Evolutionary conservation across 2,329 filamentous ascomycete species (phyloP), one percentile per base, ranked within the genome.

Genomic region (Colletotrichum acutatum): DNA sequence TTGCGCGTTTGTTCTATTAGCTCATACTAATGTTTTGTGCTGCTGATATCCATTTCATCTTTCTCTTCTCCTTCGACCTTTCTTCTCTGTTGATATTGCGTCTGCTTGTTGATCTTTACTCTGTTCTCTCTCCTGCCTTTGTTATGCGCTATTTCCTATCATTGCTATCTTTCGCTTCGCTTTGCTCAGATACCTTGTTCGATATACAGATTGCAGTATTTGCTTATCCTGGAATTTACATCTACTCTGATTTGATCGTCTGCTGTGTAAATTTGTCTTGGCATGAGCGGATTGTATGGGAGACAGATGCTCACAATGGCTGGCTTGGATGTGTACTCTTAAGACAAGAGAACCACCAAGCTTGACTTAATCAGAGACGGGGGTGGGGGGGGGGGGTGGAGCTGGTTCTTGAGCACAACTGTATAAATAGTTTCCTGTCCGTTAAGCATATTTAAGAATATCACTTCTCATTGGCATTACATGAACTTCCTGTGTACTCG

Each of bases 171-270:
- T 69, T 78, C 65, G 67, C 71, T 74, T 75, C 66, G 72, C 74
- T 75, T 78, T 68, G 75, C 75, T 77, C 85, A 86, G 86, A 89
- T 89, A 89, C 88, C 87, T 89, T 89, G 87, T 89, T 89, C 86
- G 84, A 89, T 87, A 87, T 87, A 87, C 81, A 82, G 79, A 83
- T 78, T 82, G 77, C 71, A 71, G 62, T 74, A 71, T 73, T 75
- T 76, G 66, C 65, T 66, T 65, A 26, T 32, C 52, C 42, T 74
- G 58, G 73, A 58, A 71, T 71, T 70, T 59, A 24, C 49, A 7
- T 70, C 30, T 68, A 62, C 24, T 69, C 58, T 57, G 65, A 54
- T 46, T 70, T 46, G 52, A 30, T 54, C 24, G n/a, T 69, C 59
- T 65, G 28, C 58, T 52, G n/a, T 57, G 70, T 60, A 72, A 72